phyloP scores from a whole-genome alignment of 2,329 filamentous ascomycete species.

The Colletotrichum sp. region DNA sequence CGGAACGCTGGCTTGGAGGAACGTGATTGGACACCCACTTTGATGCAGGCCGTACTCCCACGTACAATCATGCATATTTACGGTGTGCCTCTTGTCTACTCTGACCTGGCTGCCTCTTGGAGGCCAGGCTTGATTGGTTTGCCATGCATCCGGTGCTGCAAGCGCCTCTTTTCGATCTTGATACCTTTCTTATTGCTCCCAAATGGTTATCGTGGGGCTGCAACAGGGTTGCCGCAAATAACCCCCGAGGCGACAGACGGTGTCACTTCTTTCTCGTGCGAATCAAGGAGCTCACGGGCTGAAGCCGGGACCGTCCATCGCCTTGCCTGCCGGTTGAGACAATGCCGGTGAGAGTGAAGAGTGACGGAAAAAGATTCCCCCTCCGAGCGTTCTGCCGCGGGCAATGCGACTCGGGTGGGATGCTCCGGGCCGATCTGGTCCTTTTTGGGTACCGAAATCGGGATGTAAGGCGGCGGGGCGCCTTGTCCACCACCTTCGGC shows the following conservation, averaged over 20 bases:
- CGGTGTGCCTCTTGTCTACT: neutral
- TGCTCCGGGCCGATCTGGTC: neutral
- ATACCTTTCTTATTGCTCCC: neutral
- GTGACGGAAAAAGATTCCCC: neutral
- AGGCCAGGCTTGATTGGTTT: no score
- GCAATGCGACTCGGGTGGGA: neutral
- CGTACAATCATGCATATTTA: neutral
- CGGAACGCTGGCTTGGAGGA: neutral
- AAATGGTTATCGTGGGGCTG: neutral
- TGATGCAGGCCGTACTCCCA: neutral
- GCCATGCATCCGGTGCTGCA: neutral
- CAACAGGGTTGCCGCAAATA: neutral
- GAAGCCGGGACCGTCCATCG: no score
- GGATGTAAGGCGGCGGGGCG: neutral
- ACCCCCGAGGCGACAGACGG: neutral
- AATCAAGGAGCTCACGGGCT: neutral
- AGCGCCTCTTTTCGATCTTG: neutral
- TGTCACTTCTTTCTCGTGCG: neutral
- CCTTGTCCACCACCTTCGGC: neutral
- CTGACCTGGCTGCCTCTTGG: neutral
- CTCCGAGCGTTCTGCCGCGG: neutral
- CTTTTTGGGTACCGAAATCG: neutral
- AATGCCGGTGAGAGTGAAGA: neutral
- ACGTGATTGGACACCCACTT: neutral
- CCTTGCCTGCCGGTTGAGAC: neutral